phyloP scores from a whole-genome alignment of 768 basidiomycete species.

The Amanita rimosa region DNA sequence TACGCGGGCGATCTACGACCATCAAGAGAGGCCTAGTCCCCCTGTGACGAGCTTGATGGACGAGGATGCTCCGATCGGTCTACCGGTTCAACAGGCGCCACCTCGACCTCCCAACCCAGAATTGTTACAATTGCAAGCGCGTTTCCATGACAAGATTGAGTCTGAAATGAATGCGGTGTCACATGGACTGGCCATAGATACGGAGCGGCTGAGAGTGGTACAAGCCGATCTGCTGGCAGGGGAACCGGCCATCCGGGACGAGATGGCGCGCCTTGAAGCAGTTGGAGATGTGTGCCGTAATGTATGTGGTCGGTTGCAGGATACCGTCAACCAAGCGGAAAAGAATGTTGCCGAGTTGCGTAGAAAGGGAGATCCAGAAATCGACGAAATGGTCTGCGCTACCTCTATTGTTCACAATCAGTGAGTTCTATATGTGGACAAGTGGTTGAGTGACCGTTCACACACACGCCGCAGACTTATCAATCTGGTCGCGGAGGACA shows the following conservation, averaged over 20 bases:
- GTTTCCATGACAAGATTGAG: constrained; percentile 65
- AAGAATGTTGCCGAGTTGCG: constrained; percentile 67
- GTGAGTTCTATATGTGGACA: constrained; percentile 25
- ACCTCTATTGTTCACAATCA: constrained; percentile 96
- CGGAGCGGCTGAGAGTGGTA: constrained; percentile 69
- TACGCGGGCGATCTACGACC: neutral
- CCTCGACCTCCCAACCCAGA: constrained; percentile 88
- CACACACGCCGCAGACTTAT: constrained; percentile 49
- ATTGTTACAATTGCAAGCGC: constrained; percentile 66
- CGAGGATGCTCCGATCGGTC: constrained; percentile 27
- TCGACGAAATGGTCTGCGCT: constrained; percentile 94
- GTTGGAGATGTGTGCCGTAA: constrained; percentile 83
- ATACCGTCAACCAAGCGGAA: constrained; percentile 57
- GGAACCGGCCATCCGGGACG: constrained; percentile 90
- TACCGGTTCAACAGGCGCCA: constrained; percentile 31
- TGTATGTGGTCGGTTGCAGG: constrained; percentile 58
- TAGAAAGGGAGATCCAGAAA: constrained; percentile 80
- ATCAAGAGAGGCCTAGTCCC: constrained; percentile 12
- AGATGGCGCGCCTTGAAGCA: constrained; percentile 90
- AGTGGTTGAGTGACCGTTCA: constrained; percentile 6
- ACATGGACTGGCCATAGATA: constrained; percentile 49
- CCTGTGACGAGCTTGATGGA: constrained; percentile 54
- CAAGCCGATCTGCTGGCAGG: constrained; percentile 81
- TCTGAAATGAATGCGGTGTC: constrained; percentile 64
- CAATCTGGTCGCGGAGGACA: constrained; percentile 98